phyloP scores from a whole-genome alignment of 306 rosid species.

The Erythrophleum fordii region DNA sequence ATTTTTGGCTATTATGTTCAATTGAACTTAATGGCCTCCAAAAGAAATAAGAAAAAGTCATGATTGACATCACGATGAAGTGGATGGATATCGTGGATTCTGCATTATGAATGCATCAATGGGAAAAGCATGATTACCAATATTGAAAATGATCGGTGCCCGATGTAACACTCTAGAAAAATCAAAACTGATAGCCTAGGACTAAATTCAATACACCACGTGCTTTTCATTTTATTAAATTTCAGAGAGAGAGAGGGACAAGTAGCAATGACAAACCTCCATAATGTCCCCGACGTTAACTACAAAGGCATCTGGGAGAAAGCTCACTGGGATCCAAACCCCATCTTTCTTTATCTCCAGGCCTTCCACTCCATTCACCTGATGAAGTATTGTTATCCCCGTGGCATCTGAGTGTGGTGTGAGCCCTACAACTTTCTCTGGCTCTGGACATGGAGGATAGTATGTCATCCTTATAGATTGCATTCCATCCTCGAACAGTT shows the following conservation, averaged over 20 bases:
- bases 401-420: conserved; percentile 74
- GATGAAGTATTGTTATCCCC: conserved; percentile 71
- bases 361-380: conserved; percentile 73
- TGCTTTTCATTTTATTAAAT: conserved; percentile 13
- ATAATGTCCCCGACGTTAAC: conserved; percentile 81
- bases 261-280: conserved; percentile 60
- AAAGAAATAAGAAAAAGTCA: background rate
- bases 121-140: background rate
- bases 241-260: background rate
- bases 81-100: background rate
- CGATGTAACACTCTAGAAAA: background rate
- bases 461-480: conserved; percentile 70
- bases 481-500: conserved; percentile 69
- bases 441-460: conserved; percentile 81
- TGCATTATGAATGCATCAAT: background rate
- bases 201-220: conserved; percentile 40
- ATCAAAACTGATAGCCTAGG: conserved; percentile 1
- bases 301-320: conserved; percentile 57
- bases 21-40: background rate
- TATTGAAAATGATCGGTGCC: background rate
- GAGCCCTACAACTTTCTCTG: conserved; percentile 66
- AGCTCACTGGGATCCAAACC: conserved; percentile 68
- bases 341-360: conserved; percentile 76
- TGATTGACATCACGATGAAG: conserved; percentile 16
- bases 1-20: background rate